A percentile compares a stretch with the other conserved stretches of the same genome.
Evolutionary conservation across 1,139 yeast genomes (phyloP).

Genomic region (Spencermartinsiella ligniputridi): DNA sequence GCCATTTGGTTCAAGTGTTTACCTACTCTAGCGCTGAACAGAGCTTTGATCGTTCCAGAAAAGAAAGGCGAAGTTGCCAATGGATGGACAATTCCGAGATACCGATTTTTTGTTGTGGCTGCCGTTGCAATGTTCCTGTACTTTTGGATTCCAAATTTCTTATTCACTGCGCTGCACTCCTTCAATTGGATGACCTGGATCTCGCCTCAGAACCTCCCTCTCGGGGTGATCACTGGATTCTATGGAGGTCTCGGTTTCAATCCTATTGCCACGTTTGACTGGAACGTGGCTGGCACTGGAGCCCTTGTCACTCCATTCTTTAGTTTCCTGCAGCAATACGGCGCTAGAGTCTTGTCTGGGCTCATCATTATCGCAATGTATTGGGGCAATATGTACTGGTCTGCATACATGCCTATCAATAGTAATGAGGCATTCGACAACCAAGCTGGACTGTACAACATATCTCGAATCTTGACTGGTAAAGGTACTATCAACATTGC

Average conservation of each 20-base stretch:
- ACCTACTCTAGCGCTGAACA: conserved; percentile 53
- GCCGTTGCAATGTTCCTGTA: conserved; percentile 42
- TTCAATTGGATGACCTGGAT: conserved; percentile 67
- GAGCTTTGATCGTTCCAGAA: conserved; percentile 45
- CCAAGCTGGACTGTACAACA: conserved; percentile 42
- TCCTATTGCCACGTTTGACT: conserved; percentile 50
- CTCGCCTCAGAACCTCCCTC: conserved; percentile 47
- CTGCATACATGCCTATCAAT: conserved; percentile 51
- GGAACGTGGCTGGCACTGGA: conserved; percentile 39
- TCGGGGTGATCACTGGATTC: conserved; percentile 55
- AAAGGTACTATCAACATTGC: conserved; percentile 30
- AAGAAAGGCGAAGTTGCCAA: conserved; percentile 30
- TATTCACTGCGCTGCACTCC: conserved; percentile 45
- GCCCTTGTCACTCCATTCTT: conserved; percentile 42
- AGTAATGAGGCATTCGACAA: conserved; percentile 43
- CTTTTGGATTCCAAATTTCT: conserved; percentile 54
- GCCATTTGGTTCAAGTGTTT: conserved; percentile 55
- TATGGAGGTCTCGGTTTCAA: conserved; percentile 50
- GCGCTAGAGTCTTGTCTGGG: conserved; percentile 42
- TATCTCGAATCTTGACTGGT: conserved; percentile 38
- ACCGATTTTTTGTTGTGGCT: conserved; percentile 41
- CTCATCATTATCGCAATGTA: conserved; percentile 39
- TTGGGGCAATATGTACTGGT: conserved; percentile 49
- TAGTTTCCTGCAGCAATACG: conserved; percentile 39
- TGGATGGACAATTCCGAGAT: conserved; percentile 51